Percentiles rank a stretch among this genome's conserved stretches.
Conservation (phyloP, 805 yeast species). For the Sungouiella blattae region DNA sequence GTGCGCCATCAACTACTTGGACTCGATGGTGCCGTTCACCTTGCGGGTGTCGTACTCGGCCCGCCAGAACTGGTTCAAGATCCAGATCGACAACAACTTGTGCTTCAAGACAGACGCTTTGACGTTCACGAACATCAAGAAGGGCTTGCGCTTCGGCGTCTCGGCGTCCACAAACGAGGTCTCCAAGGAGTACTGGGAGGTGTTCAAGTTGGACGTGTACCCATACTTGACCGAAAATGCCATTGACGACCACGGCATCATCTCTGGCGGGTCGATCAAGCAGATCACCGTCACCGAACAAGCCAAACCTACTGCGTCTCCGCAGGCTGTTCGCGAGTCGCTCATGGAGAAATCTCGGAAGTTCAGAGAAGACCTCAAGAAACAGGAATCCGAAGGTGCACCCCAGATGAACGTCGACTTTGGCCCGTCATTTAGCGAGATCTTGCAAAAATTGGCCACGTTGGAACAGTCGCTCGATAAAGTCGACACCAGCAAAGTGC, state of each 20-base stretch:
- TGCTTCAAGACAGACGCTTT: slow-evolving; percentile 64
- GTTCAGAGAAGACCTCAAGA: slow-evolving; percentile 17
- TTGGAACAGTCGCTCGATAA: slow-evolving; percentile 8
- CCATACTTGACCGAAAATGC: slow-evolving; percentile 53
- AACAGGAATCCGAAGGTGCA: not conserved
- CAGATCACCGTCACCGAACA: slow-evolving; percentile 17
- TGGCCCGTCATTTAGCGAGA: slow-evolving; percentile 8
- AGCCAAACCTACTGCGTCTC: slow-evolving; percentile 8
- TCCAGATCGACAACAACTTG: slow-evolving; percentile 70
- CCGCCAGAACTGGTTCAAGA: slow-evolving; percentile 45
- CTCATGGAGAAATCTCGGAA: slow-evolving; percentile 34
- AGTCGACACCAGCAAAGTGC: slow-evolving; percentile 8
- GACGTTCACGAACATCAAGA: slow-evolving; percentile 33
- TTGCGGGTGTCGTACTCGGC: slow-evolving; percentile 59
- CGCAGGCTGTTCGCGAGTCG: slow-evolving; percentile 28
- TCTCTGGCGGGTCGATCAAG: slow-evolving; percentile 42
- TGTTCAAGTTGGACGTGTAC: slow-evolving; percentile 56
- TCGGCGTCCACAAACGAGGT: slow-evolving; percentile 37
- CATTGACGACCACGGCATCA: slow-evolving; percentile 52
- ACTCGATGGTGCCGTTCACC: slow-evolving; percentile 67
- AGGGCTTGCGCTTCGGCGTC: slow-evolving; percentile 48
- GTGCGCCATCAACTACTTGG: slow-evolving; percentile 59
- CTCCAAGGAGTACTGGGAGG: slow-evolving; percentile 58
- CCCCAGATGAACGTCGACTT: slow-evolving; percentile 3
- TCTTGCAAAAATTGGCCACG: slow-evolving; percentile 7